phyloP scores from a whole-genome alignment of 352 stramenopile species.

The Phytophthora gonapodyides region DNA sequence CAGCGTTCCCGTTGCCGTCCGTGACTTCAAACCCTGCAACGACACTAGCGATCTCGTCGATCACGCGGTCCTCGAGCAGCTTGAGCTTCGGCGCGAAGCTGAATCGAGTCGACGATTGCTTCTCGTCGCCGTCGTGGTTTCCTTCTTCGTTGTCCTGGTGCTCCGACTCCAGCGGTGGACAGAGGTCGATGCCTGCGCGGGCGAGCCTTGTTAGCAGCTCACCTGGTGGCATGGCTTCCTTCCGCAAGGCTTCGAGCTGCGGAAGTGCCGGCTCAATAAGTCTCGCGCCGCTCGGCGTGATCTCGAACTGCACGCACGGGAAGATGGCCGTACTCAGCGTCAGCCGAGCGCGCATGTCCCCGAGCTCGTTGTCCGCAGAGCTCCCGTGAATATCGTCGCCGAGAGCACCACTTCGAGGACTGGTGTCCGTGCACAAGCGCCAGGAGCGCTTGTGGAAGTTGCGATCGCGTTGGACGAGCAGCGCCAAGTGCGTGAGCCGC shows the following conservation, averaged over 20 bases:
- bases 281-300: conserved; percentile 62
- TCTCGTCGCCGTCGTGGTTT: conserved; percentile 33
- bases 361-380: conserved; percentile 11
- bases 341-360: conserved; percentile 44
- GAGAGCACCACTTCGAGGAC: conserved; percentile 10
- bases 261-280: conserved; percentile 52
- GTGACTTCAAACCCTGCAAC: conserved; percentile 68
- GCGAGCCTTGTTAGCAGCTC: conserved; percentile 62
- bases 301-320: conserved; percentile 63
- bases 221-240: conserved; percentile 47
- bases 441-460: conserved; percentile 73
- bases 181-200: conserved; percentile 66
- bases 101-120: conserved; percentile 24
- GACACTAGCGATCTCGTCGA: conserved; percentile 70
- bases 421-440: conserved; percentile 66
- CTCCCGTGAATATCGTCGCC: conserved; percentile 9
- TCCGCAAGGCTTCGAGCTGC: conserved; percentile 50
- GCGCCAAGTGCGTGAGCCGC: conserved; percentile 71
- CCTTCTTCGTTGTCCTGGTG: conserved; percentile 8
- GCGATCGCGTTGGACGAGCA: conserved; percentile 69
- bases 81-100: conserved; percentile 60
- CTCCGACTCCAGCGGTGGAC: conserved; percentile 37
- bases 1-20: conserved; percentile 28
- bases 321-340: conserved; percentile 64
- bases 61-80: conserved; percentile 68